Evolutionary conservation across 805 yeast species (phyloP), one percentile per base, ranked within the genome.

Genomic region (Candida dendrica): DNA sequence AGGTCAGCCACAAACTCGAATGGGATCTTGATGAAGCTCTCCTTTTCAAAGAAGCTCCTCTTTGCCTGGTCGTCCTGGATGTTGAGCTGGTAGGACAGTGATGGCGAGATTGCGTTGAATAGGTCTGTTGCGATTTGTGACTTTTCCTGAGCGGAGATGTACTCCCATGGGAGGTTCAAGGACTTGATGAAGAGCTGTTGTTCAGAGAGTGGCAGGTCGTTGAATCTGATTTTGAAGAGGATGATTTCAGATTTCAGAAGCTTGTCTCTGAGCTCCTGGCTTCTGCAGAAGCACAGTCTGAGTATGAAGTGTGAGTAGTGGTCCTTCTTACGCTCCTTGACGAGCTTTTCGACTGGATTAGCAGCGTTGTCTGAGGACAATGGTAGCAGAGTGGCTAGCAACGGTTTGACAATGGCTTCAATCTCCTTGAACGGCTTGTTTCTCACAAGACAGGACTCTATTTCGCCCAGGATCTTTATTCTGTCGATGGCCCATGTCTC

Each of bases 401-500:
- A 60, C 1, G 95, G 93, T 49, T 75, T 77, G 50, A 91, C 66
- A 3, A 74, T 65, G 9, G 65, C 56, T 50, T 83, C 91, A 30
- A 78, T 75, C 43, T 89, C 96, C 49, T 74, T 76, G 37, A 74
- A 56, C 1, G 74, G 60, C 53, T 79, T 78, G 45, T 81, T 79
- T 51, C 95, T 71, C 19, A 82, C 77, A 35, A 73, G 55, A 48
- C 84, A 77, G 1, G 87, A 74, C 55, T 91, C 97, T 39, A 93
- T 81, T 57, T 88, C 96, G 42, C 89, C 74, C 44, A 93, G 69
- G 8, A 93, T 77, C 56, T 83, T 80, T 47, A 91, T 69, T 45
- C 99, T 68, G 56, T 91, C 98, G 42, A 93, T 82, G 4, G 98
- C 98, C 96, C 97, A 93, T 4, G 73, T 71, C 64, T 93, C 98